Conservation (phyloP, 129 eudicot species). For the Centella asiatica region DNA sequence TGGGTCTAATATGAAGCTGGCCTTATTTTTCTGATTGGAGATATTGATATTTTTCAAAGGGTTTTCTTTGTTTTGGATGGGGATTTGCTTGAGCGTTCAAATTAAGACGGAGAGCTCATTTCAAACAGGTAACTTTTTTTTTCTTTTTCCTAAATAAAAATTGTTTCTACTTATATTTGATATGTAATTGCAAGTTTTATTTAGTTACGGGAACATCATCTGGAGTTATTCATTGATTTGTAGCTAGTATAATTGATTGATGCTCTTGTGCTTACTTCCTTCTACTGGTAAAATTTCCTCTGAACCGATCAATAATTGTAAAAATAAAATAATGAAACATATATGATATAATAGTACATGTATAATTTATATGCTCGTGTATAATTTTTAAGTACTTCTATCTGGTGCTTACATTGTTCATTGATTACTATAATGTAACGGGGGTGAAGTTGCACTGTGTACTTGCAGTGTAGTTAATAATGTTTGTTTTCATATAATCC, state of each 20-base stretch:
- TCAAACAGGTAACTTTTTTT: constrained; percentile 25
- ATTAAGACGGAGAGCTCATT: constrained; percentile 55
- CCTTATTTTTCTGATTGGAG: background rate
- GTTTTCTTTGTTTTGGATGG: constrained; percentile 37
- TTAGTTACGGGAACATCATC: no score
- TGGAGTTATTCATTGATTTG: no score
- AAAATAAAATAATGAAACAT: no score
- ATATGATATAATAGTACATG: no score
- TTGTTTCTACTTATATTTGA: background rate
- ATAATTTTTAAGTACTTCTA: no score
- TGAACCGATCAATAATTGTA: background rate
- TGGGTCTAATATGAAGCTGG: background rate
- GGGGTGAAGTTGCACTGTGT: no score
- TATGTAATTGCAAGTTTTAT: background rate
- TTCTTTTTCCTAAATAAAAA: background rate
- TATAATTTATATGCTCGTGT: no score
- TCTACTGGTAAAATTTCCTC: background rate
- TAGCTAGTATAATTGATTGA: background rate
- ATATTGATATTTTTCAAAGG: constrained; percentile 8
- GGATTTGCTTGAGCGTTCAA: constrained; percentile 72
- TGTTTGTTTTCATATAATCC: no score
- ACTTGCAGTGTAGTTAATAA: no score
- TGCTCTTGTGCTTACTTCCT: background rate
- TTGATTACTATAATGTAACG: no score
- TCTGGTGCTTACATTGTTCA: no score